These are phyloP conservation scores for Plenodomus lindquistii DNA, from an alignment of 2,329 filamentous ascomycete species.

Conservation along the genomic window DNA sequence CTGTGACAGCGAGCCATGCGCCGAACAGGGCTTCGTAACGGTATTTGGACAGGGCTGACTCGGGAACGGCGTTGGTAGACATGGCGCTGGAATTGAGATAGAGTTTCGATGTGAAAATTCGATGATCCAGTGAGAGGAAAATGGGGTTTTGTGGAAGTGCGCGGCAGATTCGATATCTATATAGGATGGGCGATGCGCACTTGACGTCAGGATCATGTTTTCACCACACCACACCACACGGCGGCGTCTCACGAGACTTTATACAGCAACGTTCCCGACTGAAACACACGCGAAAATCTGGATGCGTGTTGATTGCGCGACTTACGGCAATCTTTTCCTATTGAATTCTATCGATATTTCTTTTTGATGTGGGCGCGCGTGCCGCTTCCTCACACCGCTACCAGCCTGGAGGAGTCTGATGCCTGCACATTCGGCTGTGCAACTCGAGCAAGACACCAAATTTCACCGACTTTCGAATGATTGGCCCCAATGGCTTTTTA, in stretches of 20 bases:
- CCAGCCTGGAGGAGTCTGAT: no score
- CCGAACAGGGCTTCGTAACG: conserved; percentile 37
- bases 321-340: neutral
- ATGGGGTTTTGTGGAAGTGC: neutral
- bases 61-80: conserved; percentile 12
- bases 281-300: neutral
- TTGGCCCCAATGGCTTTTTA: neutral
- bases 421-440: neutral
- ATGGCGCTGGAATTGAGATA: conserved; percentile 10
- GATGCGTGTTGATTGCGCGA: neutral
- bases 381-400: neutral
- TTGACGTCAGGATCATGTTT: neutral
- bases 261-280: neutral
- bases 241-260: neutral
- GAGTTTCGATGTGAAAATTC: neutral
- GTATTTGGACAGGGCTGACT: conserved; percentile 28
- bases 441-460: neutral
- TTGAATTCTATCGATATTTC: neutral
- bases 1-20: conserved; percentile 33
- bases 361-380: neutral
- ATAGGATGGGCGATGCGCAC: neutral
- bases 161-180: neutral
- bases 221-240: neutral
- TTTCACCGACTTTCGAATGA: neutral
- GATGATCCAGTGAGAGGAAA: neutral